Base-by-base conservation (phyloP, 495 filamentous ascomycete species). In the Pyrenula aspistea region DNA sequence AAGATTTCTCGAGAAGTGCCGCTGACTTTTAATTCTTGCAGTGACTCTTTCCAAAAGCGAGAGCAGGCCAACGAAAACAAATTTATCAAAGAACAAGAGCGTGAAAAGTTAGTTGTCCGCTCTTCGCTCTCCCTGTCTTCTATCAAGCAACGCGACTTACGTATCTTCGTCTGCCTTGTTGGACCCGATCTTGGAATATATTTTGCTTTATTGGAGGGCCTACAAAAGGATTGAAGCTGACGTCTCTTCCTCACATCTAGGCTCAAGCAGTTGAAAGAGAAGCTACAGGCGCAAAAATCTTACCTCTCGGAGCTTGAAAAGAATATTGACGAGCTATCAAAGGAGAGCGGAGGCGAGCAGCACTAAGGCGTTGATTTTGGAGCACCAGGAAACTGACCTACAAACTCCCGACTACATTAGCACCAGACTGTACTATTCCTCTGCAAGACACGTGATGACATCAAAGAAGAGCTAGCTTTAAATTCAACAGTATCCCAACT, bases 21-120 rank as follows among this genome's bases (percentile, higher is more conserved):
- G 11, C 11, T 19, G 42, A 48, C 42, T 56, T 23, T 12, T 3
- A 54, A 57, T 53, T 53, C n/a, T 49, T n/a, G 21, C 12, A 92
- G 91, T 58, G 93, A 99, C 68, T 77, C 85, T 53, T 99, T 96
- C 81, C 86, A 85, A 67, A 83, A 84, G 68, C 89, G 93, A 62
- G 93, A 99, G 74, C 83, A 83, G 60, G 92, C 92, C 58, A 78
- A 77, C 67, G 93, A 99, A 73, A 83, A 87, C 66, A 78, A 79
- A 60, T 86, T 87, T 75, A 88, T 99, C 71, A 75, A 80, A 54
- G 75, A 88, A 76, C 83, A 87, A 64, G 93, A 99, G 80, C 76
- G 81, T 69, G 80, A 86, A 73, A 96, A 96, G 87, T 85, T 67
- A 56, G 68, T 67, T 31, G 25, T 53, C 23, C 12, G 3, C 12